Percentiles rank a stretch among this genome's conserved stretches.
Evolutionary conservation across 495 filamentous ascomycete species (phyloP).

Genomic region (Cercophora newfieldiana): DNA sequence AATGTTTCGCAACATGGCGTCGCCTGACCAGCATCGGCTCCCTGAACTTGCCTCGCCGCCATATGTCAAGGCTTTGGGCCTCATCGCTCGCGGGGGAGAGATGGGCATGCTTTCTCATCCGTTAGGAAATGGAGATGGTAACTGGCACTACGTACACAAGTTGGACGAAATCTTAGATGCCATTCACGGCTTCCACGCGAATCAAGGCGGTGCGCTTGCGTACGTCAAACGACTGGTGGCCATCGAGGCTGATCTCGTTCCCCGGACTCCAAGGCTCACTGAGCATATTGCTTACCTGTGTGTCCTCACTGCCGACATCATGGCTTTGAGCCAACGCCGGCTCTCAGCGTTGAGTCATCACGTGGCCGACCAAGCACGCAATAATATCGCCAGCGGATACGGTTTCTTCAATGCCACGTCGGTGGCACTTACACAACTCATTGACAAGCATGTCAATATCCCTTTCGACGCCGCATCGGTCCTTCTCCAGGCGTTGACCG

Average conservation of each 20-base stretch:
- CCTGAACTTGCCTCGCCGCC: conserved; percentile 32
- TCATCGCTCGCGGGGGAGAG: conserved; percentile 36
- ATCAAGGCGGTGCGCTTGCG: conserved; percentile 17
- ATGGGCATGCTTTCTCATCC: conserved; percentile 26
- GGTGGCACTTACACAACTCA: conserved; percentile 39
- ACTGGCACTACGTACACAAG: conserved; percentile 35
- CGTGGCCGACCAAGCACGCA: conserved; percentile 22
- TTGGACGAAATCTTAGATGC: conserved; percentile 27
- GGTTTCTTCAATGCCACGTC: conserved; percentile 44
- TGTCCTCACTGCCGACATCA: conserved; percentile 32
- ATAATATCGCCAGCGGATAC: conserved; percentile 37
- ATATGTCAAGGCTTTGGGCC: conserved; percentile 33
- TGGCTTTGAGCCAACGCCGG: conserved; percentile 32
- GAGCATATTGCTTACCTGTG: conserved; percentile 44
- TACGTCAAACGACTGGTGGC: conserved; percentile 33
- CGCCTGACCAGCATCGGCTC: conserved; percentile 15
- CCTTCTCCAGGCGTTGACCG: conserved; percentile 37
- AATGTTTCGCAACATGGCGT: background rate
- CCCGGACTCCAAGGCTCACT: conserved; percentile 43
- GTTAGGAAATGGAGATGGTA: conserved; percentile 25
- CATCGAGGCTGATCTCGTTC: conserved; percentile 33
- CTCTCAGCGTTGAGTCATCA: conserved; percentile 13
- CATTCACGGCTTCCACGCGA: conserved; percentile 33
- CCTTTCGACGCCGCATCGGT: conserved; percentile 46
- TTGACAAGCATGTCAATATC: conserved; percentile 51